Evolutionary conservation across 2,329 filamentous ascomycete species (phyloP), one percentile per base, ranked within the genome.

Genomic region (Scedosporium boydii): DNA sequence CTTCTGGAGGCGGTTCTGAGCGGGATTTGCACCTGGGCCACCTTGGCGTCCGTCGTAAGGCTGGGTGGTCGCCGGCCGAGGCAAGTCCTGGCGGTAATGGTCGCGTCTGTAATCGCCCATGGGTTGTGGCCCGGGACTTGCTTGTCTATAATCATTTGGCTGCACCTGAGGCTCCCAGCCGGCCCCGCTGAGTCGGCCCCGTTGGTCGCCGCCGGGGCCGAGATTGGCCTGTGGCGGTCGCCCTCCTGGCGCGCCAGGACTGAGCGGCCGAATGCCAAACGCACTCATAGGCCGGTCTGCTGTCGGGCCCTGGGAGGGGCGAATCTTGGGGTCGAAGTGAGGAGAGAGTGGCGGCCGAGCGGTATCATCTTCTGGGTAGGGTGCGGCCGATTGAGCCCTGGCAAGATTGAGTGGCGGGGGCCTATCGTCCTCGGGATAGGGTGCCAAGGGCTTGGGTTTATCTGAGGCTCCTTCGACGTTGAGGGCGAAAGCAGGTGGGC

Each of bases 401-500:
- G 68, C 70, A 18, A 78, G 64, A 62, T 72, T 76, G 55, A 80
- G 71, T n/a, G 78, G 79, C 57, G 81, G 77, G 21, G 85, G 82
- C 61, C 79, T 77, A 66, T 89, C 86, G 66, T 90, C 87, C 59
- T 87, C 80, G 0, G 89, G 89, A 68, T 92, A 92, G 1, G 89
- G 89, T 1, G 86, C 85, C 23, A 82, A 78, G 9, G 86, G 82
- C 62, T 78, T 82, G 16, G 83, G 74, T 41, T 84, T 78, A 29
- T 68, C 56, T 73, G 67, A 42, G 66, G 67, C 21, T 58, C 69
- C 58, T 63, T 67, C 59, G 6, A 83, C 68, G 53, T 81, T 80
- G 57, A 85, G 73, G 4, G 75, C 77, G 66, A 85, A 85, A 4
- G 82, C 81, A 6, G 82, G 77, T 12, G 75, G 72, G 60, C 81